phyloP scores from a whole-genome alignment of 202 grass and related monocot genomes.

The Bolboschoenoplectus hybrid region DNA sequence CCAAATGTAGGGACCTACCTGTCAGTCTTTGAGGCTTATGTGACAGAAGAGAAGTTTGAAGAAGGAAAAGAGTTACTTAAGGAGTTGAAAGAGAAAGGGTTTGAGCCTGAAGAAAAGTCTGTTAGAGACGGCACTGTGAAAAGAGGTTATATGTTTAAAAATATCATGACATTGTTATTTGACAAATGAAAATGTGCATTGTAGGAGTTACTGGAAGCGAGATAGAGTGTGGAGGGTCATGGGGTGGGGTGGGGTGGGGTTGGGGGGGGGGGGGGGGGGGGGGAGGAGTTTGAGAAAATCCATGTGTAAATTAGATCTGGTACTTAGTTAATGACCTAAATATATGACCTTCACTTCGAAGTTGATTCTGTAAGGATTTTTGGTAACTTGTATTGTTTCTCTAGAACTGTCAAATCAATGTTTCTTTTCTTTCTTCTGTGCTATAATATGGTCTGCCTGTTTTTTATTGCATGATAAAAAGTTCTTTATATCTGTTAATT shows the following conservation, averaged over 20 bases:
- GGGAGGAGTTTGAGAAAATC: neutral
- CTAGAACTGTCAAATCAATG: neutral
- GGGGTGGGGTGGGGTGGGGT: neutral
- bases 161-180: conserved; percentile 73
- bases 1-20: conserved; percentile 67
- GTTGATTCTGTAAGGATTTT: neutral
- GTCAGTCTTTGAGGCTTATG: conserved; percentile 62
- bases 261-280: neutral
- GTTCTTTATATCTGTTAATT: neutral
- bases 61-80: conserved; percentile 66
- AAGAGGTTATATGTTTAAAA: conserved; percentile 64
- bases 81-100: conserved; percentile 72
- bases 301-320: conserved; percentile 14
- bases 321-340: neutral
- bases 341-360: neutral
- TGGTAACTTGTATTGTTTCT: conserved; percentile 5
- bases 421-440: conserved; percentile 1
- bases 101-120: conserved; percentile 56
- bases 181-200: conserved; percentile 48
- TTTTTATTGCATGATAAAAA: neutral
- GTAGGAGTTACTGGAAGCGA: neutral
- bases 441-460: neutral
- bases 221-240: neutral
- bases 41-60: conserved; percentile 56
- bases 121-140: conserved; percentile 64